Base-by-base conservation (phyloP, 192 early-diverging fungal genomes). In the Phlyctochytrium arcticum region DNA sequence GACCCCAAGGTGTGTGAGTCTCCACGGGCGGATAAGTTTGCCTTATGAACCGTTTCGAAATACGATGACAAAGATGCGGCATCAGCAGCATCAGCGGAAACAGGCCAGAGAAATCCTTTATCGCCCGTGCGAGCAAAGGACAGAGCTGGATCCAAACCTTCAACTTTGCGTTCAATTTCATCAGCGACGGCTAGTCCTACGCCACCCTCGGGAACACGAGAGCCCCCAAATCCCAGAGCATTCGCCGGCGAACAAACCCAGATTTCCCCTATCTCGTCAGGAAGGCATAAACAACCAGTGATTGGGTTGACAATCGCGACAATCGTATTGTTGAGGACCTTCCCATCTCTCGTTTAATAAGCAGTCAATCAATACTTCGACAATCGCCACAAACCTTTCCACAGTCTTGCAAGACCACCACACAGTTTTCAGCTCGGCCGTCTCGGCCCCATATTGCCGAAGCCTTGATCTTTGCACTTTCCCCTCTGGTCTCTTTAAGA, bases 261-360 rank as follows among this genome's bases (percentile, higher is more conserved):
- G 12, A 94, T 92, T 75, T 92, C 92, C 42, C 92, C 92, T 53
- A 92, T 75, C 46, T 83, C 78, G 36, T 89, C 84, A 4, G 81
- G 81, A 5, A 81, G 70, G 62, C 89, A 86, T 6, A 90, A 74
- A n/a, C 67, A 75, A 8, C 80, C 78, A 10, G 91, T 90, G 53
- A 79, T 79, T 1, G 92, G 90, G 50, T 94, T 83, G 30, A 94
- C 88, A 54, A 94, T 92, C 26, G 89, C 92, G 29, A 92, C 80
- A 73, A 89, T 87, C 0, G 92, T 90, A 60, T 87, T 87, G 48
- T 84, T 87, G 5, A 87, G 76, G 1, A 91, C 82, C 81, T 87
- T 21, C 17, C 17, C 1, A 21, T 21, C 83, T 84, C 55, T 91
- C 88, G 54, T 88, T 84, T 24, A 33, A 56, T n/a, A 6, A 56